Evolutionary conservation across 148 eudicot species (phyloP), one percentile per base, ranked within the genome.

Genomic region (Chenopodium berlandieri): DNA sequence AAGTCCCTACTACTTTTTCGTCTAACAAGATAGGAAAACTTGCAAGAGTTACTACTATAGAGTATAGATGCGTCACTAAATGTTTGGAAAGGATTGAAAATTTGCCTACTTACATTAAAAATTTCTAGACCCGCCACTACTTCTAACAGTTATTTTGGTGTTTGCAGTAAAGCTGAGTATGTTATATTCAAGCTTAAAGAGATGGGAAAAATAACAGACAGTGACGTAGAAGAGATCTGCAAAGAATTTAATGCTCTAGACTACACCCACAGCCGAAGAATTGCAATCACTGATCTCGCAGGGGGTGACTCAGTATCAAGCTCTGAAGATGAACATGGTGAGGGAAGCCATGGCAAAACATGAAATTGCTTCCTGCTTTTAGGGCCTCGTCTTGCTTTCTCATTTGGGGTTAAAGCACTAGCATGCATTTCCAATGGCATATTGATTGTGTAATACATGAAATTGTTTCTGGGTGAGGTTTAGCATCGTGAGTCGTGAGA

Each of bases 151-250:
- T 44, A 2, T 64, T 75, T 67, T 80, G 77, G 64, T 74, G 69
- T 37, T 50, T 87, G 91, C 92, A 91, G 94, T 81, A 91, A 91
- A 81, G 82, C 92, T 0, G 94, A 91, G 64, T 91, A 87, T 63
- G 86, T 91, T 23, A 83, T 91, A 31, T 89, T 85, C 89, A 90
- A 92, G 93, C 93, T 92, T 12, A 89, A 82, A 81, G 89, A 92
- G 85, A 90, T 92, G 93, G 93, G 95, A 20, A 92, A 84, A 83
- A 78, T 91, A 83, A 82, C 84, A 80, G 88, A 89, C 19, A 83
- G 85, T 44, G 92, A 90, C 62, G 81, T 90, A 48, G 8, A 62
- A 19, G 84, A 84, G 46, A 89, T 90, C 31, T 85, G 91, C 81
- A 81, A 83, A 73, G 90, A 89, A 82, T 92, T 90, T 84, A 93